phyloP scores from a whole-genome alignment of 176 grass and related monocot species.

The Metroxylon sagu region DNA sequence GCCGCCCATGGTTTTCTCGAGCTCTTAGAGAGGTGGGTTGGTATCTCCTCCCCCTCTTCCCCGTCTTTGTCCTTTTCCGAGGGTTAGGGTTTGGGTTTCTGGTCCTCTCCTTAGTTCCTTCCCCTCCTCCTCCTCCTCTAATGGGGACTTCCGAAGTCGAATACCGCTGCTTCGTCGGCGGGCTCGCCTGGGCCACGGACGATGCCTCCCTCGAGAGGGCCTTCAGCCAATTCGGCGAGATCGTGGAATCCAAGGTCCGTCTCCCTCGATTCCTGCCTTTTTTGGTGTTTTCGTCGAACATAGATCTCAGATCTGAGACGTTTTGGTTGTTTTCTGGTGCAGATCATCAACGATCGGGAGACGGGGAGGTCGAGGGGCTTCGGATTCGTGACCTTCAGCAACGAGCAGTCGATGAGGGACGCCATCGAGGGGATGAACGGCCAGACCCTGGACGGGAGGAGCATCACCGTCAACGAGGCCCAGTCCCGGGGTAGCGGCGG shows the following conservation, averaged over 20 bases:
- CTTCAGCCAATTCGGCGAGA: slow-evolving; percentile 65
- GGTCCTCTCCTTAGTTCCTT: background rate
- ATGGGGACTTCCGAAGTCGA: slow-evolving; percentile 64
- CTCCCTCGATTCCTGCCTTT: background rate
- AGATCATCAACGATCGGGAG: slow-evolving; percentile 95
- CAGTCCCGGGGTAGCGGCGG: slow-evolving; percentile 35
- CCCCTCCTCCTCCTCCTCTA: background rate
- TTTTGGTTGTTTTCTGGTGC: slow-evolving; percentile 8
- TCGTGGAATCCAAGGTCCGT: slow-evolving; percentile 77
- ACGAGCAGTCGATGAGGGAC: slow-evolving; percentile 62
- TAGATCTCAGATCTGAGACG: background rate
- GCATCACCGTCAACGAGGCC: slow-evolving; percentile 94
- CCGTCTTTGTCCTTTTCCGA: background rate
- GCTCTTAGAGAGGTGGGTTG: slow-evolving; percentile 75
- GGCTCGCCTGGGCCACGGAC: slow-evolving; percentile 86
- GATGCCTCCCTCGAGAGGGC: slow-evolving; percentile 60
- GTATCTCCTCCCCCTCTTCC: slow-evolving; percentile 59
- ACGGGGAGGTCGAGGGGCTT: slow-evolving; percentile 78
- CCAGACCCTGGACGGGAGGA: slow-evolving; percentile 65
- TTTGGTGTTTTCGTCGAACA: background rate
- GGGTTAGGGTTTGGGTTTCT: slow-evolving; percentile 39
- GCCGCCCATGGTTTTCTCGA: slow-evolving; percentile 4
- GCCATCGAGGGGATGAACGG: slow-evolving; percentile 92
- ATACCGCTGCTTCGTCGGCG: slow-evolving; percentile 93
- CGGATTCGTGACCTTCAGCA: slow-evolving; percentile 78